Evolutionary conservation across 371 early-diverging fungal genomes (phyloP), one percentile per base, ranked within the genome.

Genomic region (Thermomucor indicae-seudaticae): DNA sequence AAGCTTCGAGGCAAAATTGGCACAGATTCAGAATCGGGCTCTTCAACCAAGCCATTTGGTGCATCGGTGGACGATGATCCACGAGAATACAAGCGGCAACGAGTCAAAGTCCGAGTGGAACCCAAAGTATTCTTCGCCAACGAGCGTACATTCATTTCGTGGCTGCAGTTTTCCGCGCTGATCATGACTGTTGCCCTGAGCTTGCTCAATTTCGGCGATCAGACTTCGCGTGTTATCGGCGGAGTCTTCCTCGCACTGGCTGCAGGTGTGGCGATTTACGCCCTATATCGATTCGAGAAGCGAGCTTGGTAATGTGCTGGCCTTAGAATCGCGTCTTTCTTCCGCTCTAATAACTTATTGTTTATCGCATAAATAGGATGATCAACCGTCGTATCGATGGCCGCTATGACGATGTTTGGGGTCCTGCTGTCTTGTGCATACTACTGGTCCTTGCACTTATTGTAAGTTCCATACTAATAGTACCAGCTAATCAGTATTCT

Each of bases 101-200:
- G 47, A 40, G 58, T 55, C 44, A 56, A 56, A 3, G 89, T 91
- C 29, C 84, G 96, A 23, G 88, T 96, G 1, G 99, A 98, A 60
- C 99, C 99, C 48, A 98, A 98, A 74, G 95, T 95, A 22, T 97
- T 89, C 72, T 98, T 98, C 78, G 99, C 99, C 47, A 98, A 98
- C 67, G 99, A 98, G 73, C 81, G 99, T 43, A 98, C 99, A 3
- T 98, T 98, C 72, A 75, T 98, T 44, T 87, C 92, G 14, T 88
- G 89, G 89, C 67, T 88, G 37, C 82, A 88, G 64, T 88, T 88
- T 67, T 70, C 84, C 7, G 80, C 86, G 12, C 61, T 88, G 44
- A 57, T 92, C 19, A 79, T 85, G 3, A 86, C 84, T 10, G 65
- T 92, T 2, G 80, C 89, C 7, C 60, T 92, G 28, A 90, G 83